phyloP scores from a whole-genome alignment of 2,329 filamentous ascomycete species.

The Pseudofabraea citricarpa region DNA sequence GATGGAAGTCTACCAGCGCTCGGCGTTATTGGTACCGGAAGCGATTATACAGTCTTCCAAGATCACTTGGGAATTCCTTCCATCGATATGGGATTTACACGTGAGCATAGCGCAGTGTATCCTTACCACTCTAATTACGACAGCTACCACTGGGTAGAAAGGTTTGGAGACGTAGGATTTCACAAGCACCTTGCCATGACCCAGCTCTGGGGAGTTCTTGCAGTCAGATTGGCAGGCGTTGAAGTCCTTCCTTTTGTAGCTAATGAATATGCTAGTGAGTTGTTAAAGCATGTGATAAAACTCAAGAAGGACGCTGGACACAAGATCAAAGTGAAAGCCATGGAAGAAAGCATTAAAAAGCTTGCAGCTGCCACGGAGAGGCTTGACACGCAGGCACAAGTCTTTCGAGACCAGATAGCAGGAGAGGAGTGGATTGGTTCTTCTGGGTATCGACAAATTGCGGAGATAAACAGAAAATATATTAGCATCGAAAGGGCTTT shows the following conservation, averaged over 20 bases:
- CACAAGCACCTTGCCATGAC: conserved; percentile 51
- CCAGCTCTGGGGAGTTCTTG: conserved; percentile 43
- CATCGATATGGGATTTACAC: conserved; percentile 49
- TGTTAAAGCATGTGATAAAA: not conserved
- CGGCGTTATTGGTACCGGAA: conserved; percentile 53
- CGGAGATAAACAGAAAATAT: not conserved
- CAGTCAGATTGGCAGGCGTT: conserved; percentile 38
- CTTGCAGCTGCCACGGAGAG: not conserved
- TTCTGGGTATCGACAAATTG: not conserved
- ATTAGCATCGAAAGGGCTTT: not conserved
- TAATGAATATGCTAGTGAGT: conserved; percentile 26
- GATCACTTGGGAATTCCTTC: conserved; percentile 42
- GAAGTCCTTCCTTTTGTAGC: conserved; percentile 41
- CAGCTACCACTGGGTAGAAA: conserved; percentile 75
- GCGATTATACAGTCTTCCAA: conserved; percentile 60
- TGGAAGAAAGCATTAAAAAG: not conserved
- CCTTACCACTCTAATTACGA: conserved; percentile 83
- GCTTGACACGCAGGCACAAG: not conserved
- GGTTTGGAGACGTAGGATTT: conserved; percentile 59
- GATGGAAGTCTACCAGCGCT: conserved; percentile 7
- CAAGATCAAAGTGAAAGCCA: not conserved
- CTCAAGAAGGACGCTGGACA: not conserved
- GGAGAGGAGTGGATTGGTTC: not conserved
- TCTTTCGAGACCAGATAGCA: not conserved
- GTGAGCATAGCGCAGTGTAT: conserved; percentile 45